Base-by-base conservation (phyloP, 164 flowering plant genomes). In the Chimonanthus praecox region DNA sequence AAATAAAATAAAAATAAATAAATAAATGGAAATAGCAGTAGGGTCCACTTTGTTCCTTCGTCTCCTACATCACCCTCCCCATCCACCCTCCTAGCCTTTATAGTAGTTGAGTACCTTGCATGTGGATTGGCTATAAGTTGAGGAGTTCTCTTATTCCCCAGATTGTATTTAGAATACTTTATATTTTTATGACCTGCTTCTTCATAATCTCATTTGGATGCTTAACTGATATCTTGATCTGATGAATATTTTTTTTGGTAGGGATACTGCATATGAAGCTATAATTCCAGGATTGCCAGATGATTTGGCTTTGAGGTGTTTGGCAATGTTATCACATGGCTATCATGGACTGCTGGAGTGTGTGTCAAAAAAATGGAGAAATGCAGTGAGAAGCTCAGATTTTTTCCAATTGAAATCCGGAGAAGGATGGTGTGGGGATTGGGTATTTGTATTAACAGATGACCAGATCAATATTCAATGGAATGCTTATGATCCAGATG, bases 401-500 rank as follows among this genome's bases (percentile, higher is more conserved):
- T 85, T 83, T 75, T 73, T 79, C 16, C 51, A 6, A 70, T 74
- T 78, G 10, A 85, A 81, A 80, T 75, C 82, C 58, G 65, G 21
- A 69, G 74, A 83, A 72, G 84, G 84, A 54, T 85, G 83, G 76
- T 80, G 58, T 64, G 85, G 85, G 13, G 70, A 83, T 49, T 85
- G 85, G 87, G 65, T 85, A 43, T 83, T 85, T 73, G 77, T 83
- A 74, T 76, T 80, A 44, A 78, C 85, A 3, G 85, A 81, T 71
- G 70, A 70, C 15, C 58, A 74, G 18, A 44, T 9, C 7, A 43
- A 78, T 15, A 74, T 70, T 47, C 80, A 78, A 47, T 85, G 85
- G 87, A 69, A 76, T 77, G 83, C 87, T 51, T 85, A 83, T 73
- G 87, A 84, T 76, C 87, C 84, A 43, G 82, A 81, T 4, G 84